Percentiles rank a stretch among this genome's conserved stretches.
Conservation (phyloP, 345 rosid species). For the Mercurialis annua region DNA sequence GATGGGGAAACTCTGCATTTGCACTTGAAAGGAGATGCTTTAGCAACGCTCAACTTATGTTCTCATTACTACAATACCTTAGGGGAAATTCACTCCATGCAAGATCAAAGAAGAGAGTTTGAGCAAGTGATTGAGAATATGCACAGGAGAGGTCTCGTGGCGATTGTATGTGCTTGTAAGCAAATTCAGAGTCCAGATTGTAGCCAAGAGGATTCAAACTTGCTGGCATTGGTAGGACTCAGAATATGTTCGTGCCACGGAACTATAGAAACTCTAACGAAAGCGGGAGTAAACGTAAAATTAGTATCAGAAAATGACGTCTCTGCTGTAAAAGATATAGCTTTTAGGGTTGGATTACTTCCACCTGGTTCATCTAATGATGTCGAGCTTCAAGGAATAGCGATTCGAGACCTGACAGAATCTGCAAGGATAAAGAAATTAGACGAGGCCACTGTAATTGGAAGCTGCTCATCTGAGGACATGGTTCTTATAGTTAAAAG, state of each 20-base stretch:
- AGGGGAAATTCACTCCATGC: slow-evolving; percentile 14
- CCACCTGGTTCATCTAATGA: background rate
- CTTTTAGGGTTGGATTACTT: slow-evolving; percentile 15
- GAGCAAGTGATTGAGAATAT: slow-evolving; percentile 13
- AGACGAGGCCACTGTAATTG: slow-evolving; percentile 8
- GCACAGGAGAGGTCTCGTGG: slow-evolving; percentile 20
- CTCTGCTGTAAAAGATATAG: slow-evolving; percentile 18
- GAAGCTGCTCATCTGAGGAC: slow-evolving; percentile 14
- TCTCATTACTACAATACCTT: slow-evolving; percentile 21
- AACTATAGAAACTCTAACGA: slow-evolving; percentile 1
- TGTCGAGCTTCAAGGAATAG: slow-evolving; percentile 11
- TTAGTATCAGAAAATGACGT: slow-evolving; percentile 21
- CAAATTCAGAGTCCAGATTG: slow-evolving; percentile 19
- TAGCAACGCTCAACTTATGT: slow-evolving; percentile 19
- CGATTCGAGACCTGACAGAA: background rate
- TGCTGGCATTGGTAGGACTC: slow-evolving; percentile 22
- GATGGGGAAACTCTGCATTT: slow-evolving; percentile 6
- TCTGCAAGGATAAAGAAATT: background rate
- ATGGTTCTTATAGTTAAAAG: slow-evolving; percentile 19
- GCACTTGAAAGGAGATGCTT: slow-evolving; percentile 33
- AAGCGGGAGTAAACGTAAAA: slow-evolving; percentile 20
- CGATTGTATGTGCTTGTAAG: slow-evolving; percentile 25
- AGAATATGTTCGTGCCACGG: slow-evolving; percentile 10
- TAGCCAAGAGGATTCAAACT: slow-evolving; percentile 10
- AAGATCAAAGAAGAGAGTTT: slow-evolving; percentile 1